phyloP scores from a whole-genome alignment of 371 early-diverging fungal species.

The Syncephalastrum monosporum region DNA sequence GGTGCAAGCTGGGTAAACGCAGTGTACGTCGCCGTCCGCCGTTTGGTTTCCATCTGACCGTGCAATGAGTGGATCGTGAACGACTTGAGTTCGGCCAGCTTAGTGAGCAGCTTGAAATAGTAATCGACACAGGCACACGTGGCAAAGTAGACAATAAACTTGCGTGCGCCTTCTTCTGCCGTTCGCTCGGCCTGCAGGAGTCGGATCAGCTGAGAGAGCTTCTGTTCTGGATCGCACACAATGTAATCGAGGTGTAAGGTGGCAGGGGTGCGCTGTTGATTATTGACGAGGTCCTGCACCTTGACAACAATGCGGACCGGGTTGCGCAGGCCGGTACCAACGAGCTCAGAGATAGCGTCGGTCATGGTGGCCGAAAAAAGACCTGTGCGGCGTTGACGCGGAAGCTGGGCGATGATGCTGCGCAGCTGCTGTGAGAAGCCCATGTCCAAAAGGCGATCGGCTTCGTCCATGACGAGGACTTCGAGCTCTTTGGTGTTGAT shows the following conservation, averaged over 20 bases:
- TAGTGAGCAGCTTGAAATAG: constrained; percentile 69
- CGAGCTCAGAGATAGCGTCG: constrained; percentile 84
- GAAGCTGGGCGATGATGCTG: constrained; percentile 77
- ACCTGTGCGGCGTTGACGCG: constrained; percentile 95
- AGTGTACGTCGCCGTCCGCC: constrained; percentile 67
- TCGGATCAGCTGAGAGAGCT: constrained; percentile 74
- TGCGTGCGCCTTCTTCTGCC: constrained; percentile 52
- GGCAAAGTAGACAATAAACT: constrained; percentile 92
- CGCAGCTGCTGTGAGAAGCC: constrained; percentile 85
- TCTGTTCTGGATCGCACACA: constrained; percentile 74
- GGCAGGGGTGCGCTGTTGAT: constrained; percentile 69
- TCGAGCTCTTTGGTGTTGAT: constrained; percentile 82
- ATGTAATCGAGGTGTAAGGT: constrained; percentile 76
- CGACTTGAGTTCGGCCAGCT: constrained; percentile 38
- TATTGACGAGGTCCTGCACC: constrained; percentile 65
- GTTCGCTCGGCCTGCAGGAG: constrained; percentile 37
- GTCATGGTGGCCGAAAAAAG: constrained; percentile 99
- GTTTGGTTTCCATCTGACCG: constrained; percentile 92
- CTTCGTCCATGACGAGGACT: constrained; percentile 92
- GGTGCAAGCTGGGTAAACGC: constrained; percentile 59
- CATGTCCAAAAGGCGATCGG: constrained; percentile 92
- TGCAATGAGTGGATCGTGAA: constrained; percentile 81
- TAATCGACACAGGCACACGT: constrained; percentile 96
- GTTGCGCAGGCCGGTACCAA: constrained; percentile 88
- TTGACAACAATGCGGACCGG: constrained; percentile 87